Evolutionary conservation across 2,329 filamentous ascomycete species (phyloP), one percentile per base, ranked within the genome.

Genomic region (Clonostachys chloroleuca): DNA sequence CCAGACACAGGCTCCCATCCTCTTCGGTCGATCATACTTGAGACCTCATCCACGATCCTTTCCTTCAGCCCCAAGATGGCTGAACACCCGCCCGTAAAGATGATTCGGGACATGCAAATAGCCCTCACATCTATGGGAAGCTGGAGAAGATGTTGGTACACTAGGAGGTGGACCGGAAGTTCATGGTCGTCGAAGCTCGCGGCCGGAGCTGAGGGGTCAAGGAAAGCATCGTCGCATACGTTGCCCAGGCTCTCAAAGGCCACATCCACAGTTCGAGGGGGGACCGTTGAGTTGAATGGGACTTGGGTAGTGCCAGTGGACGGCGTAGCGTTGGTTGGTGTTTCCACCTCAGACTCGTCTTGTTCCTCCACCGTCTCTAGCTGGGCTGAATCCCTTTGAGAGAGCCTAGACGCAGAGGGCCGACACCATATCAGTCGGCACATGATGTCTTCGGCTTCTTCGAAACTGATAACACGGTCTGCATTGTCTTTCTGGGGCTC

Each of bases 121-220:
- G 87, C 85, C 20, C 94, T 83, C 5, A 92, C 83, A 64, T 99
- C 94, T 5, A 92, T 70, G 0, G 91, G 88, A 2, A 96, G 73
- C 8, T 81, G 76, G 2, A 95, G 73, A 2, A 99, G 77, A 36
- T 84, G 79, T 46, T 81, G 79, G 66, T 95, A 95, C 4, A 95
- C 73, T 9, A 97, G 76, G 12, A 84, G 62, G 45, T 88, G 89
- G 2, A 97, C 59, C 0, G 92, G 84, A 16, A 88, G 77, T 53
- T 97, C 92, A 55, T 99, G 78, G 57, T 97, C 92, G 59, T 99
- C 94, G 51, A 91, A 83, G 37, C 83, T 81, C 16, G 66, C 62
- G 59, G 70, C 57, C 58, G 68, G 51, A 68, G 68, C 60, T 56
- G 74, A 58, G 57, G 77, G 54, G 59, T 74, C 85, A 54, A 97